Base-by-base conservation (phyloP, 192 early-diverging fungal genomes). In the Coemansia sp. region DNA sequence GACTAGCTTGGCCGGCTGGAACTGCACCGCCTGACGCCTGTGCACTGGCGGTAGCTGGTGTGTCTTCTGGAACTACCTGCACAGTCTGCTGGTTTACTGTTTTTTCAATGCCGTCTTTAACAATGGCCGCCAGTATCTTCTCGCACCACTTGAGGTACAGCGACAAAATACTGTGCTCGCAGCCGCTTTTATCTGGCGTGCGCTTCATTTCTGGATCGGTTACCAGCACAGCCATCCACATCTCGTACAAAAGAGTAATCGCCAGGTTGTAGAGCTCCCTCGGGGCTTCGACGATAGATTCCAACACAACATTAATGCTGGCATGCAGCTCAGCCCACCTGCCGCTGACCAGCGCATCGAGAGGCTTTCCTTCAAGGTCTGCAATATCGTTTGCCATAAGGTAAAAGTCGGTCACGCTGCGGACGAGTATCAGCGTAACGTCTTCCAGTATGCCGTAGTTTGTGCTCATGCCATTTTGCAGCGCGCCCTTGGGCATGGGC, bases 371-470 rank as follows among this genome's bases (percentile, higher is more conserved):
- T 26, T 43, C 55, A 20, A n/a, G 16, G 9, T 28, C 15, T 1
- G 12, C 49, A 15, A 59, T 6, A 30, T 67, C 69, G 30, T 28
- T 49, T 4, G 53, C 59, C 30, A 72, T 39, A 7, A 81, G 26
- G 33, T 75, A 81, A 64, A 70, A 72, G 67, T 72, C 71, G n/a
- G 70, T 49, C 20, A 81, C 58, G 55, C 74, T 63, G 4, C 79
- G 73, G 46, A 81, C 79, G 3, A 81, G 72, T 66, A 75, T 59
- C 52, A 81, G 49, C 57, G 74, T 70, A 42, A 66, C 64, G 61
- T 81, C 79, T 46, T 81, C 79, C 34, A 81, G 64, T 0, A 81
- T 55, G 15, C 72, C 72, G 13, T 70, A 65, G 51, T 75, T 81
- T 0, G 79, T 72, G 60, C 66, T 75, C 46, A 72, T 35, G 0